These are phyloP conservation scores for Cladobotryum mycophilum DNA, from an alignment of 2,329 filamentous ascomycete genomes.

Conservation along the genomic window DNA sequence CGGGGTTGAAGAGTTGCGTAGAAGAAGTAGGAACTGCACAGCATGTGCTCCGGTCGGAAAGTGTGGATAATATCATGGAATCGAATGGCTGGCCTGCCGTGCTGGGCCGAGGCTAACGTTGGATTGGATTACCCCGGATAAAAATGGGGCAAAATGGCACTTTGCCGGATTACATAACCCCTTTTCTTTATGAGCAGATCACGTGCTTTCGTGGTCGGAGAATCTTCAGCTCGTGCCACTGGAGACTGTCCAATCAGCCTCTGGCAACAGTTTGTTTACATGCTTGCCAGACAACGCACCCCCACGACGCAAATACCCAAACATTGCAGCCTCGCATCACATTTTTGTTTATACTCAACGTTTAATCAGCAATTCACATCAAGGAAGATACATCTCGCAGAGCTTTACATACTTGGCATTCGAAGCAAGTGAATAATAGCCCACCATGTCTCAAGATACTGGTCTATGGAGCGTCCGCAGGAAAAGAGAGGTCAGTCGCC, in stretches of 20 bases:
- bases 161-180: not conserved
- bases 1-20: conserved; percentile 4
- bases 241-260: conserved; percentile 22
- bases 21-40: conserved; percentile 16
- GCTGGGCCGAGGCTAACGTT: conserved; percentile 26
- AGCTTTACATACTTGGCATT: too few species aligned
- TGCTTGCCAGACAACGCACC: conserved; percentile 32
- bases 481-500: conserved; percentile 69
- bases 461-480: conserved; percentile 88
- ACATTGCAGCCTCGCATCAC: conserved; percentile 9
- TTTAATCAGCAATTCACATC: not conserved
- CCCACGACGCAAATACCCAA: conserved; percentile 6
- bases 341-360: not conserved
- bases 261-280: conserved; percentile 33
- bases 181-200: conserved; percentile 11
- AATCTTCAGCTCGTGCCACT: not conserved
- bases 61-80: conserved; percentile 11
- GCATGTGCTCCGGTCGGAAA: conserved; percentile 23
- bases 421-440: not conserved
- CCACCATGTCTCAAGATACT: conserved; percentile 76
- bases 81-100: conserved; percentile 9
- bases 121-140: not conserved
- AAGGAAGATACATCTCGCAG: too few species aligned
- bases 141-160: not conserved
- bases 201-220: conserved; percentile 16